These are phyloP conservation scores for Pseudocercospora ulei DNA, from an alignment of 2,329 filamentous ascomycete species.

Conservation along the genomic window DNA sequence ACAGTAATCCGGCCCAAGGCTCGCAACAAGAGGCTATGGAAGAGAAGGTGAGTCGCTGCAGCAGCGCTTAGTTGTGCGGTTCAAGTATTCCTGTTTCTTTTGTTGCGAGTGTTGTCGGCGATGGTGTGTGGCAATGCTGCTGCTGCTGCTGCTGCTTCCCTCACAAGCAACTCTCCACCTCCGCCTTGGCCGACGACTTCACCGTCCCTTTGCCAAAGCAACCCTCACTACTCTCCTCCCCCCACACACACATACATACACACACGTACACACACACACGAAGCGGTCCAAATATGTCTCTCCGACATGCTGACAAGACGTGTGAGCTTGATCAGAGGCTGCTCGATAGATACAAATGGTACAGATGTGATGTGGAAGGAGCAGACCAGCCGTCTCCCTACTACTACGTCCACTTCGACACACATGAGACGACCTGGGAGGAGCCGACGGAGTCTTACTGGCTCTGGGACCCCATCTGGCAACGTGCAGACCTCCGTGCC, in stretches of 20 bases:
- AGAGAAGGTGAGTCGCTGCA: conserved; percentile 10
- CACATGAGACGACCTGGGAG: conserved; percentile 24
- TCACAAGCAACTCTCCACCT: not conserved
- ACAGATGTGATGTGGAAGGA: conserved; percentile 16
- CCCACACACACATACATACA: not conserved
- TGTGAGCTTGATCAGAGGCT: conserved; percentile 9
- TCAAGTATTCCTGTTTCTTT: conserved; percentile 1
- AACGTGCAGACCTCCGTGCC: conserved; percentile 19
- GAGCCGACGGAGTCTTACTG: conserved; percentile 31
- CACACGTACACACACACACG: too few species aligned
- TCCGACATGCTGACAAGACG: not conserved
- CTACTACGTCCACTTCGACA: conserved; percentile 29
- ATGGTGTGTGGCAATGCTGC: not conserved
- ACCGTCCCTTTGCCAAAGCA: not conserved
- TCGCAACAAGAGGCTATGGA: not conserved
- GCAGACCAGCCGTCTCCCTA: conserved; percentile 14
- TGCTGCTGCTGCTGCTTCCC: not conserved
- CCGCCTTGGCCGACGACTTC: not conserved
- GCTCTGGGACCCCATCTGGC: conserved; percentile 25
- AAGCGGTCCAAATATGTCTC: not conserved
- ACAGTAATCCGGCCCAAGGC: not conserved
- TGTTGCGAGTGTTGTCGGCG: not conserved
- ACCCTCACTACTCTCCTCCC: not conserved
- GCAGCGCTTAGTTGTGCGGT: conserved; percentile 1
- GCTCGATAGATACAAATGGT: conserved; percentile 18